phyloP scores from a whole-genome alignment of 371 early-diverging fungal species.

The Mucor racemosus region DNA sequence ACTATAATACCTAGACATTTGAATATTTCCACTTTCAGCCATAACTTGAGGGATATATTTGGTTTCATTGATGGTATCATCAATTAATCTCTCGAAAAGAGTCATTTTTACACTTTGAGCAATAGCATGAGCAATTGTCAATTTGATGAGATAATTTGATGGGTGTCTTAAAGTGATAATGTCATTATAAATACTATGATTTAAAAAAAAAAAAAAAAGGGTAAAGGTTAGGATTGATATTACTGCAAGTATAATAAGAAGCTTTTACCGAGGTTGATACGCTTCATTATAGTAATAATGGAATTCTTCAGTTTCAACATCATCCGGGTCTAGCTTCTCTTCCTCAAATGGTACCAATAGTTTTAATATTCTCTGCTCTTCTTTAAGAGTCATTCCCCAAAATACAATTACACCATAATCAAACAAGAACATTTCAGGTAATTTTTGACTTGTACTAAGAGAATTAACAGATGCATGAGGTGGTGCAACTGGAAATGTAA shows the following conservation, averaged over 20 bases:
- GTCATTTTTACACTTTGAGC: constrained; percentile 90
- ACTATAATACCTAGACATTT: constrained; percentile 64
- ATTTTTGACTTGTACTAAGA: constrained; percentile 9
- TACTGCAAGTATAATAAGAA: too few relatives aligned
- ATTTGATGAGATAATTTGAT: constrained; percentile 60
- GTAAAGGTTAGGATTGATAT: too few relatives aligned
- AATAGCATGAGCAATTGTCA: constrained; percentile 84
- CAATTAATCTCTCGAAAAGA: constrained; percentile 80
- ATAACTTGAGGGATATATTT: constrained; percentile 84
- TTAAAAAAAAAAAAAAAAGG: background rate
- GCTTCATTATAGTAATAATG: constrained; percentile 84
- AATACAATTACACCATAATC: constrained; percentile 96
- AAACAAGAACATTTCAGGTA: constrained; percentile 81
- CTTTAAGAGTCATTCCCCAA: constrained; percentile 91
- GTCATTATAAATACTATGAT: constrained; percentile 55
- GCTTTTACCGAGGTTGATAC: constrained; percentile 67
- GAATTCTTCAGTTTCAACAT: constrained; percentile 91
- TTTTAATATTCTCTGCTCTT: constrained; percentile 78
- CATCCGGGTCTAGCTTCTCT: constrained; percentile 70
- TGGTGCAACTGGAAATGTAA: constrained; percentile 45
- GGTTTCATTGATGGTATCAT: constrained; percentile 83
- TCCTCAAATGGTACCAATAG: constrained; percentile 73
- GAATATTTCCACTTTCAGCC: constrained; percentile 82
- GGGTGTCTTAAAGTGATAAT: constrained; percentile 62
- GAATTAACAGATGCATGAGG: constrained; percentile 24